A percentile compares a stretch with the other conserved stretches of the same genome.
Evolutionary conservation across 495 filamentous ascomycete genomes (phyloP).

Genomic region (Podospora sp.): DNA sequence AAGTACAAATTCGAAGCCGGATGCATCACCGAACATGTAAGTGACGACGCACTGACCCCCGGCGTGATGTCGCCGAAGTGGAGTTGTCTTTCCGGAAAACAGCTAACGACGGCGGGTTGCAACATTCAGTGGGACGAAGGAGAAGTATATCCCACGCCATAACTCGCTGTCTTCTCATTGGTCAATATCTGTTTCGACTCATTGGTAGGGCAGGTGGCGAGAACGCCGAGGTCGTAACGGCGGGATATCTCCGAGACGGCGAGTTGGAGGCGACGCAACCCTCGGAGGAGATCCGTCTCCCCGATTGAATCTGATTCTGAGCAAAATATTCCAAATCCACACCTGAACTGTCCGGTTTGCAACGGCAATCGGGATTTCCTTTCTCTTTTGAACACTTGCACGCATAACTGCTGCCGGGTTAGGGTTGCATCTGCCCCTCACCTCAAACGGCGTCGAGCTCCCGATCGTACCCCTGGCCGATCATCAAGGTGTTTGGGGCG

Average conservation of each 20-base stretch:
- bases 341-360: neutral
- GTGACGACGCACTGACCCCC: neutral
- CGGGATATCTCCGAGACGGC: neutral
- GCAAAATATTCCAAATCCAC: neutral
- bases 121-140: neutral
- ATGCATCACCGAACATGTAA: constrained; percentile 41
- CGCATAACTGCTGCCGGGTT: neutral
- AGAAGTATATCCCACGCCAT: neutral
- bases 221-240: neutral
- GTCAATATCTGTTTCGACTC: neutral
- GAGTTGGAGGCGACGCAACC: neutral
- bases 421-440: neutral
- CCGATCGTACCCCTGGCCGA: neutral
- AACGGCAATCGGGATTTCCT: neutral
- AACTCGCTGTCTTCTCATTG: neutral
- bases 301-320: neutral
- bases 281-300: neutral
- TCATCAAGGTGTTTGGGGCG: neutral
- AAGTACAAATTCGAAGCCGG: constrained; percentile 32
- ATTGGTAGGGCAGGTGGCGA: neutral
- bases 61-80: neutral
- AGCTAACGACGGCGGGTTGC: neutral
- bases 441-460: neutral
- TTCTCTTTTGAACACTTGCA: neutral
- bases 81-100: neutral